These are phyloP conservation scores for Gentiana straminea DNA, from an alignment of 257 asterid species.

Conservation along the genomic window DNA sequence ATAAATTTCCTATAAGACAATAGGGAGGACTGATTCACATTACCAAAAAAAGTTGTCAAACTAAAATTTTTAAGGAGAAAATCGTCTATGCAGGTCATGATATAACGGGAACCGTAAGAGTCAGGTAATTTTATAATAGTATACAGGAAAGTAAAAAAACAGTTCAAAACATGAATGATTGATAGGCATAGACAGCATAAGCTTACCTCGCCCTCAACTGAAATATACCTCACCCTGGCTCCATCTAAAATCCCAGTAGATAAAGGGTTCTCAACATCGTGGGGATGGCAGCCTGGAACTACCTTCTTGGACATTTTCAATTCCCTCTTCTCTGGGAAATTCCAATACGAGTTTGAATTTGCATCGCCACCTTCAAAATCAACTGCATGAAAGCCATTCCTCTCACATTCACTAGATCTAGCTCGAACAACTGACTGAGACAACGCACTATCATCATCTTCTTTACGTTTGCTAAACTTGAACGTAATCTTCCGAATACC, in stretches of 20 bases:
- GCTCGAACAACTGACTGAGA: slow-evolving; percentile 32
- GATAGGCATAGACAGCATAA: not conserved
- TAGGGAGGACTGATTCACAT: too few relatives aligned
- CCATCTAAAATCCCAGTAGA: slow-evolving; percentile 87
- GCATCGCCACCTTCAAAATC: slow-evolving; percentile 17
- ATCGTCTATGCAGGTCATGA: too few relatives aligned
- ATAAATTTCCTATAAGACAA: too few relatives aligned
- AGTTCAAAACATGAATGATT: not conserved
- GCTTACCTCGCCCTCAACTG: slow-evolving; percentile 53
- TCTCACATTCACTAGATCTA: slow-evolving; percentile 20
- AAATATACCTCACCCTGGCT: slow-evolving; percentile 77
- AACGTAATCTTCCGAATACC: slow-evolving; percentile 90
- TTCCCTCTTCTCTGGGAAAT: slow-evolving; percentile 41
- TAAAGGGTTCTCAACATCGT: slow-evolving; percentile 80
- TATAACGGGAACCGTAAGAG: too few relatives aligned
- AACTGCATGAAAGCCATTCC: slow-evolving; percentile 24
- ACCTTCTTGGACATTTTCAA: slow-evolving; percentile 76
- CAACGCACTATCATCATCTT: slow-evolving; percentile 23
- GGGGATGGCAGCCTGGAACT: slow-evolving; percentile 49
- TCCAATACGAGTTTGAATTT: slow-evolving; percentile 22
- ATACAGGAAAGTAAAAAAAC: not conserved
- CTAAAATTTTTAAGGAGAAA: too few relatives aligned
- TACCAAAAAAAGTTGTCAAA: too few relatives aligned
- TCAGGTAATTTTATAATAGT: too few relatives aligned
- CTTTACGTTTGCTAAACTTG: slow-evolving; percentile 81